Evolutionary conservation across 2,329 filamentous ascomycete genomes (phyloP), one percentile per base, ranked within the genome.

Genomic region (Trichoderma sp.): DNA sequence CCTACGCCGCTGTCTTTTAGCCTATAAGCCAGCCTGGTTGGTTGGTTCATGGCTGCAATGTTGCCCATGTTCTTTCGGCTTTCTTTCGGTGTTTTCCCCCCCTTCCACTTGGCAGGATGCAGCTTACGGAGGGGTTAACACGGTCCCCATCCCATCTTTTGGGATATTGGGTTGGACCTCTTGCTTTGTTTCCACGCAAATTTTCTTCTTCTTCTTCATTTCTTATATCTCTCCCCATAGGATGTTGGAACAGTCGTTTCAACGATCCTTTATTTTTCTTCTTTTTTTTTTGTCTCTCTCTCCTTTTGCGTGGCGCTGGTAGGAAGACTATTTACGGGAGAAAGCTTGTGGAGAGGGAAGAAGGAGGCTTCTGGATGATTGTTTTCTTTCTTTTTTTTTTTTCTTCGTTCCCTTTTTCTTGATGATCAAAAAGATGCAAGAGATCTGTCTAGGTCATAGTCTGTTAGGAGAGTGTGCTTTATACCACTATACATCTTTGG

Each of bases 401-500:
- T 17, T 39, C n/a, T 17, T 29, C 48, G 9, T 52, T 29, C 13
- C 25, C 9, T 56, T 29, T 58, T 65, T n/a, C 19, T 48, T 48
- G 35, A 58, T 45, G n/a, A n/a, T n/a, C n/a, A n/a, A 53, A 19
- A 32, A 32, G 35, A 37, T 39, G 32, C 48, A n/a, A 13, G 52
- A 48, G 25, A 65, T 58, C 22, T 45, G 39, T 54, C 32, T 45
- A 54, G 35, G 59, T 64, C 39, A 27, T 35, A 50, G 15, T 35
- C 10, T 63, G 37, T 34, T 63, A 52, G 32, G 52, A 39, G 59
- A 63, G 27, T 13, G 59, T 37, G 32, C 29, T 34, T 63, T 63
- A 63, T 63, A 63, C 45, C 59, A 63, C 42, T 50, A 27, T 32
- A 61, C 19, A 22, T 50, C 29, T 63, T 63, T 50, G 42, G 59